A percentile compares a stretch with the other conserved stretches of the same genome.
Evolutionary conservation across 2,329 filamentous ascomycete species (phyloP).

Genomic region (Hypoxylon sp.): DNA sequence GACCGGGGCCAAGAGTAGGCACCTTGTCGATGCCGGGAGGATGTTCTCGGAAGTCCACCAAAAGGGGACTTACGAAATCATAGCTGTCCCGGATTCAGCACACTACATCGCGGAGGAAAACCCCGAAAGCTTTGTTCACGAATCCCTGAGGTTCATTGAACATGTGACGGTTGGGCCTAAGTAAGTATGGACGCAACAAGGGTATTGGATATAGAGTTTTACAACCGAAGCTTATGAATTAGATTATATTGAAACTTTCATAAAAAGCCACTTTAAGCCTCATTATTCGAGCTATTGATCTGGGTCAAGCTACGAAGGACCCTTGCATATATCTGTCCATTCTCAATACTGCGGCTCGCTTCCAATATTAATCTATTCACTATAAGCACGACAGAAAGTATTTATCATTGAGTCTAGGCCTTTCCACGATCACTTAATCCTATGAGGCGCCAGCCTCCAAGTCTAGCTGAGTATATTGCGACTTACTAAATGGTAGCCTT

Average conservation of each 20-base stretch:
- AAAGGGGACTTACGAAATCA: constrained; percentile 44
- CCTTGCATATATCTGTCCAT: not conserved
- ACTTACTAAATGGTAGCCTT: constrained; percentile 1
- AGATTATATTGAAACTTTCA: not conserved
- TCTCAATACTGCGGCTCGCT: not conserved
- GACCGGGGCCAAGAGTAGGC: constrained; percentile 51
- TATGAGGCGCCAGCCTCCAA: not conserved
- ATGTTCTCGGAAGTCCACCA: constrained; percentile 55
- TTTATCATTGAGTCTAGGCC: not conserved
- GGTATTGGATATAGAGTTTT: not conserved
- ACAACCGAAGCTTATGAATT: not conserved
- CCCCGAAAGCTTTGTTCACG: constrained; percentile 52
- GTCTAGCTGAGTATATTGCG: not conserved
- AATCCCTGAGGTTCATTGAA: constrained; percentile 46
- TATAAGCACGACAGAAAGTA: not conserved
- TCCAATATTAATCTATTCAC: not conserved
- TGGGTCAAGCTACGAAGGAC: not conserved
- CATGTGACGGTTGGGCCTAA: constrained; percentile 11
- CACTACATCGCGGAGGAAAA: constrained; percentile 59
- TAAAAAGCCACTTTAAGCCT: not conserved
- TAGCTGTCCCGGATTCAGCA: constrained; percentile 50
- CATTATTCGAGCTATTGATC: not conserved
- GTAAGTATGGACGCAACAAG: not conserved
- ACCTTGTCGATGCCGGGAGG: constrained; percentile 47
- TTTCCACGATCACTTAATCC: not conserved